These are phyloP conservation scores for Eragrostis tef DNA, from an alignment of 202 grass and related monocot species.

Conservation along the genomic window DNA sequence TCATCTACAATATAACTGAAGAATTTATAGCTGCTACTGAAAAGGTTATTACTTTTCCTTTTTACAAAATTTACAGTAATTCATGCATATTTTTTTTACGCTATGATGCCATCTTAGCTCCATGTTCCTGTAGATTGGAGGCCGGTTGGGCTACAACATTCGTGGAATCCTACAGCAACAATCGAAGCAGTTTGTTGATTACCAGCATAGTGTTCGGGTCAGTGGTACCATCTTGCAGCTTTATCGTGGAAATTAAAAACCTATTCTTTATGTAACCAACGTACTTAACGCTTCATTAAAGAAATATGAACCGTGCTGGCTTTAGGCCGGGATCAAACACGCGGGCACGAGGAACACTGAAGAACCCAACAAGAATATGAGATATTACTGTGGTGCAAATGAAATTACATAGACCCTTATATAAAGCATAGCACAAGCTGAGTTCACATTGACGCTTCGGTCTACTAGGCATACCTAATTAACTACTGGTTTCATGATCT, in stretches of 20 bases:
- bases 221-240: constrained; percentile 26
- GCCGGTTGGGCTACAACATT: constrained; percentile 96
- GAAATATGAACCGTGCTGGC: constrained; percentile 4
- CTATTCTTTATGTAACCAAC: background rate
- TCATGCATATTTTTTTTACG: background rate
- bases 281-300: background rate
- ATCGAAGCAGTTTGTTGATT: constrained; percentile 95
- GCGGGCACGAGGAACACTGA: background rate
- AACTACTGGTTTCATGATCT: background rate
- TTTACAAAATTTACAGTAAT: constrained; percentile 34
- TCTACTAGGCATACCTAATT: background rate
- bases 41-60: constrained; percentile 70
- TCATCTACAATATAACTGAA: constrained; percentile 93
- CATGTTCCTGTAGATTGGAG: constrained; percentile 71
- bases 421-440: background rate
- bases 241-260: constrained; percentile 10
- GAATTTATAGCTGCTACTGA: constrained; percentile 91
- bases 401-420: background rate
- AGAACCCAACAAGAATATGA: background rate
- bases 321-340: background rate
- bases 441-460: background rate
- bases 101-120: constrained; percentile 29
- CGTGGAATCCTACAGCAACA: constrained; percentile 92
- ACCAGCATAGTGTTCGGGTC: constrained; percentile 90
- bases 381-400: background rate